Percentiles rank a stretch among this genome's conserved stretches.
Conservation (phyloP, 2,329 filamentous ascomycete genomes). For the Zalaria obscura region DNA sequence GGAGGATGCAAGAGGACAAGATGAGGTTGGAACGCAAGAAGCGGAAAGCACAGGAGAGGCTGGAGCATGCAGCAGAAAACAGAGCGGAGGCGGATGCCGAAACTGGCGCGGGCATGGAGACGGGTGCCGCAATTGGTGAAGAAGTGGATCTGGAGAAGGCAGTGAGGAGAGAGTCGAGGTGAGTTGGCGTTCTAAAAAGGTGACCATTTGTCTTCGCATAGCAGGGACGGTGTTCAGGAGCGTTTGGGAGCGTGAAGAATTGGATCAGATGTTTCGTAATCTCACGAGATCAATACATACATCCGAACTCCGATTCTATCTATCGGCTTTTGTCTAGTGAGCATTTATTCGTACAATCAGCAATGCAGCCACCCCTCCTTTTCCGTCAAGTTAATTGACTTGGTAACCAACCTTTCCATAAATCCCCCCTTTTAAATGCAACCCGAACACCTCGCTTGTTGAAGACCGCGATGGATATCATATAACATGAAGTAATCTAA, state of each 20-base stretch:
- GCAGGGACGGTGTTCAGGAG: too few relatives aligned
- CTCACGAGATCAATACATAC: too few relatives aligned
- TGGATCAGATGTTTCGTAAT: too few relatives aligned
- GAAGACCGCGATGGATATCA: neutral
- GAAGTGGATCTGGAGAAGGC: constrained; percentile 10
- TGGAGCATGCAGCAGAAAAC: constrained; percentile 7
- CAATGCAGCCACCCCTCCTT: too few relatives aligned
- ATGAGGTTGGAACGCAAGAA: constrained; percentile 30
- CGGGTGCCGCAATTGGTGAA: constrained; percentile 18
- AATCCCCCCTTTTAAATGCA: neutral
- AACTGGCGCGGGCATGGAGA: constrained; percentile 27
- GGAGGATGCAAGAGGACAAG: constrained; percentile 32
- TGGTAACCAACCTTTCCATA: too few relatives aligned
- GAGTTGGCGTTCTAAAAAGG: neutral
- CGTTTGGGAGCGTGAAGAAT: too few relatives aligned
- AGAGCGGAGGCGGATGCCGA: constrained; percentile 13
- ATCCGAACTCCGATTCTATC: too few relatives aligned
- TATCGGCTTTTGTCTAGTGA: too few relatives aligned
- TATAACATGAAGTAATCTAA: constrained; percentile 32
- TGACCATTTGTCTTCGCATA: too few relatives aligned
- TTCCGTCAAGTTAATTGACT: too few relatives aligned
- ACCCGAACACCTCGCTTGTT: neutral
- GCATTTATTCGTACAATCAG: too few relatives aligned
- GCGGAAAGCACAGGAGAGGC: constrained; percentile 16
- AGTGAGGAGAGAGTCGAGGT: neutral